Evolutionary conservation across 192 early-diverging fungal species (phyloP), one percentile per base, ranked within the genome.

Genomic region (Coemansia sp.): DNA sequence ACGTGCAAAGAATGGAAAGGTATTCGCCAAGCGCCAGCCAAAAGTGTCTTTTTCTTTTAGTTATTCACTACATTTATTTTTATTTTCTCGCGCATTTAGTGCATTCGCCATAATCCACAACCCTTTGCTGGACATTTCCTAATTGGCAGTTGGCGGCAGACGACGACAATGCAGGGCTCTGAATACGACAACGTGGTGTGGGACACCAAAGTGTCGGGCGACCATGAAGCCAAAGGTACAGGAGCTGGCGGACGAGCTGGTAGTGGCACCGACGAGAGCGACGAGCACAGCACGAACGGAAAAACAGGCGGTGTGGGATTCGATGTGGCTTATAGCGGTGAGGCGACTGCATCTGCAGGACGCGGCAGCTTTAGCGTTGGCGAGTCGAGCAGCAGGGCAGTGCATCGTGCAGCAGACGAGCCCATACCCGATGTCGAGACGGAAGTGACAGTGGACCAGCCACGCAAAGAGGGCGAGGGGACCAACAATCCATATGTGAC

Each of bases 381-480:
- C n/a, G 52, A 66, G 47, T 64, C 68, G 23, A 64, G 57, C 49
- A 48, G 49, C 21, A 55, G 28, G 36, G 62, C 56, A 47, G 58
- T 50, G 60, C 19, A 46, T 47, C 60, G 6, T 28, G 48, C 53
- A 28, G n/a, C 51, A 26, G 54, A 19, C 58, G 48, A 59, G 20
- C n/a, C 23, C 25, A 49, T 9, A n/a, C 7, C 17, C 56, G 71
- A 80, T 23, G 61, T 74, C 10, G 66, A 80, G 22, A 80, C 77
- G 11, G 60, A 80, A 21, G 84, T 95, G 20, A 82, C 84, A 0
- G 85, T 98, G 9, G 81, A 69, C 20, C 90, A 94, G 58, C 85
- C 96, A 8, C 86, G 90, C 62, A 98, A 95, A 75, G 91, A 96
- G 60, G 89, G 90, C 38, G 96, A 98, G 62, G 93, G 94, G 5